Percentiles rank a stretch among this genome's conserved stretches.
Evolutionary conservation across 208 protist genomes (phyloP).

Genomic region (Leishmania lainsoni): DNA sequence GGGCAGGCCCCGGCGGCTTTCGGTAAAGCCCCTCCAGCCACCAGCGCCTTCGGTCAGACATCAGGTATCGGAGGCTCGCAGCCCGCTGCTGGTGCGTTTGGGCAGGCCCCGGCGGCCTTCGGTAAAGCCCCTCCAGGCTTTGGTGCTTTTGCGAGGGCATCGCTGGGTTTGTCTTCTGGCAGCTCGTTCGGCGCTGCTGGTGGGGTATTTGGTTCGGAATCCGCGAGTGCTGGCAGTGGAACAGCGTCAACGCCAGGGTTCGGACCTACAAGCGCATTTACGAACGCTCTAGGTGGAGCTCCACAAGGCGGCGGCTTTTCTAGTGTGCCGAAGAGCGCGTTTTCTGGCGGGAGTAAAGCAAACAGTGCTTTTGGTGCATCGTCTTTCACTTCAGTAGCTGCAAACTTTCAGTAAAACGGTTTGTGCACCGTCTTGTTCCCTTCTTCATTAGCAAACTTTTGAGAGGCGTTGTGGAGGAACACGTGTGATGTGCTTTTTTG

Average conservation of each 20-base stretch:
- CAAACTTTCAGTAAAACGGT: conserved; percentile 13
- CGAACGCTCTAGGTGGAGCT: conserved; percentile 26
- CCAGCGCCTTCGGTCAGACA: too few relatives aligned
- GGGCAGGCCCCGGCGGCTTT: background rate
- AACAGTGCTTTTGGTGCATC: conserved; percentile 30
- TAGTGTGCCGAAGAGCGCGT: conserved; percentile 28
- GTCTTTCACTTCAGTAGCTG: conserved; percentile 29
- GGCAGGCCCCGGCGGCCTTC: too few relatives aligned
- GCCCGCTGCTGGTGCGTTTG: too few relatives aligned
- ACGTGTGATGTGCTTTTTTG: background rate
- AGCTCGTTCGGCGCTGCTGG: background rate
- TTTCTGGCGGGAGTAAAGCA: conserved; percentile 25
- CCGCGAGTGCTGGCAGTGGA: background rate
- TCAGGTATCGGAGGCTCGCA: too few relatives aligned
- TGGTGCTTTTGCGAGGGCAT: too few relatives aligned
- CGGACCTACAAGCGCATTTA: conserved; percentile 17
- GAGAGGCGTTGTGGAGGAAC: background rate
- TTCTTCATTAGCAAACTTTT: background rate
- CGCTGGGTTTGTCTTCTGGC: background rate
- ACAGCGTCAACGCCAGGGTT: background rate
- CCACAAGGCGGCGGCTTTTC: conserved; percentile 20
- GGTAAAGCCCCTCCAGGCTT: too few relatives aligned
- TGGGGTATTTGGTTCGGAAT: background rate
- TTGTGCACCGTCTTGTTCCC: background rate
- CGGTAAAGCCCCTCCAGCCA: too few relatives aligned